Evolutionary conservation across 2,329 filamentous ascomycete genomes (phyloP).

Genomic region (Fusarium metavorans): DNA sequence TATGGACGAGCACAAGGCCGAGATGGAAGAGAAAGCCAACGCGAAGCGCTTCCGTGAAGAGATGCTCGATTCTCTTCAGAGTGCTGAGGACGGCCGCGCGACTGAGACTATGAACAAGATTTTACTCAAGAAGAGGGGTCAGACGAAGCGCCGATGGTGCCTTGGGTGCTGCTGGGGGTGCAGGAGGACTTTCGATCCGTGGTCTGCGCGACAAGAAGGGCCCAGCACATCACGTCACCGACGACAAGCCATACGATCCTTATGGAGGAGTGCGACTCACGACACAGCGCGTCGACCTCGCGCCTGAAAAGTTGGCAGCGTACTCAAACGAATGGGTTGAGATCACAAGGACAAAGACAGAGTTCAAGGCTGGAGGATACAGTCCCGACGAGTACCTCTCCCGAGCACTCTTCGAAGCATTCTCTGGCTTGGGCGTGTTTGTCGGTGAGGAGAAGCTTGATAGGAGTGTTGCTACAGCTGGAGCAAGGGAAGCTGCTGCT

Average conservation of each 20-base stretch:
- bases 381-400: conserved; percentile 84
- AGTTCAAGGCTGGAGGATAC: conserved; percentile 84
- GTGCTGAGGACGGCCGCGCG: conserved; percentile 70
- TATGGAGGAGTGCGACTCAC: conserved; percentile 81
- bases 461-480: conserved; percentile 49
- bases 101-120: conserved; percentile 70
- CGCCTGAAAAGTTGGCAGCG: conserved; percentile 60
- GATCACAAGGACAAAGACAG: conserved; percentile 71
- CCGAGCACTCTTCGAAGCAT: conserved; percentile 87
- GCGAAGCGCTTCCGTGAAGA: conserved; percentile 74
- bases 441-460: conserved; percentile 79
- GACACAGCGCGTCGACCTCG: conserved; percentile 76
- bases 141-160: conserved; percentile 54
- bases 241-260: conserved; percentile 86
- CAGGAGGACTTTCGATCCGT: conserved; percentile 72
- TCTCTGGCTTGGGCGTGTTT: conserved; percentile 89
- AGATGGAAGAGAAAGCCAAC: conserved; percentile 76
- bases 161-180: conserved; percentile 48
- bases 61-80: conserved; percentile 77
- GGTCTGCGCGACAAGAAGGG: conserved; percentile 76
- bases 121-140: conserved; percentile 79
- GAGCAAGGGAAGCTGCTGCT: conserved; percentile 52
- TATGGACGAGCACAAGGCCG: conserved; percentile 73
- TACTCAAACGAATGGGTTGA: conserved; percentile 85
- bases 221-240: conserved; percentile 50